Conservation (phyloP, 768 basidiomycete genomes). For the Asterophora parasitica region DNA sequence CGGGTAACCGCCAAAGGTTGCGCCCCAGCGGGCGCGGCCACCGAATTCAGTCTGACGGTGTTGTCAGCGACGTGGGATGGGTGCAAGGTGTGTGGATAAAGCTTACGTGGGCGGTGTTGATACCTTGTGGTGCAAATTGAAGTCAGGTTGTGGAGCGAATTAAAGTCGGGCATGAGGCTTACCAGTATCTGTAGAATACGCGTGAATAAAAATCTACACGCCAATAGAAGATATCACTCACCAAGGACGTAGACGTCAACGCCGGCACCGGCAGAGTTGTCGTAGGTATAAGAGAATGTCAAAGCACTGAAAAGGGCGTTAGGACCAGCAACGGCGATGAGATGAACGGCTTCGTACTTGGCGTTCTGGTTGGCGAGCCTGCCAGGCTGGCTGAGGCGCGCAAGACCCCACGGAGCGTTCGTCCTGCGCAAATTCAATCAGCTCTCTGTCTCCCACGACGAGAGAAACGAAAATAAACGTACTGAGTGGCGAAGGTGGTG, state of each 20-base stretch:
- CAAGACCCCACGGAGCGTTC: conserved; percentile 30
- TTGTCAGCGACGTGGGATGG: not conserved
- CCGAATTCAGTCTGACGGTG: conserved; percentile 29
- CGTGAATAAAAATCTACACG: not conserved
- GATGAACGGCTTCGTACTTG: not conserved
- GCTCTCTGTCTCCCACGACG: too few relatives aligned
- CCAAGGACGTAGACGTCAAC: conserved; percentile 36
- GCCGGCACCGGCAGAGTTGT: conserved; percentile 13
- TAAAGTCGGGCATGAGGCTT: not conserved
- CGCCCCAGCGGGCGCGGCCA: conserved; percentile 36
- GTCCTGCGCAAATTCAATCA: conserved; percentile 13
- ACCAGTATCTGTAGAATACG: conserved; percentile 18
- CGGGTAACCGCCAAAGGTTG: conserved; percentile 26
- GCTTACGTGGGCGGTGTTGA: conserved; percentile 9
- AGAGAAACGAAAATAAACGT: not conserved
- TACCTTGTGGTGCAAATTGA: not conserved
- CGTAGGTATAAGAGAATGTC: conserved; percentile 14
- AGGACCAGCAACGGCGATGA: not conserved
- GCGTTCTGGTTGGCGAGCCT: conserved; percentile 14
- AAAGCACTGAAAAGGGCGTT: conserved; percentile 6
- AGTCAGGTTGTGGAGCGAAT: not conserved
- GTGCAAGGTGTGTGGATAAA: not conserved
- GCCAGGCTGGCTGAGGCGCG: conserved; percentile 20
- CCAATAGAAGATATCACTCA: conserved; percentile 2
- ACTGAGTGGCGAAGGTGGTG: conserved; percentile 21